A percentile compares a stretch with the other conserved stretches of the same genome.
Conservation (phyloP, 75 land plant species). For the Pinus tabuliformis region DNA sequence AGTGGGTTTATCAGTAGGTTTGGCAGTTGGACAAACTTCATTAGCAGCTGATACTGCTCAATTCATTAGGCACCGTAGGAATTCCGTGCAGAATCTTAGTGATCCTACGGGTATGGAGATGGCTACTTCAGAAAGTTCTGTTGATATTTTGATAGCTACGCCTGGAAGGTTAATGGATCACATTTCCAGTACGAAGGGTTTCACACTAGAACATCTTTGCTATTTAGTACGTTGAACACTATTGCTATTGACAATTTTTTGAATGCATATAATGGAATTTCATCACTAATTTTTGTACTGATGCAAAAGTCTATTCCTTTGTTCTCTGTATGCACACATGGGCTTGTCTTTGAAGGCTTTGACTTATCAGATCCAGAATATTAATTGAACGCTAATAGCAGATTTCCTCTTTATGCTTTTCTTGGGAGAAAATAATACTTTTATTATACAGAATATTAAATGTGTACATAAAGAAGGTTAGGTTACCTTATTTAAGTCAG, state of each 20-base stretch:
- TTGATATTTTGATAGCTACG: slow-evolving; percentile 94
- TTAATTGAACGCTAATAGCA: too few relatives aligned
- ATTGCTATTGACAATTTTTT: not conserved
- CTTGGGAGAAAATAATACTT: too few relatives aligned
- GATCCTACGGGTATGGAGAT: slow-evolving; percentile 26
- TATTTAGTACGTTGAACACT: slow-evolving; percentile 61
- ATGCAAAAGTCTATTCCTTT: not conserved
- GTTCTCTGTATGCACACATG: not conserved
- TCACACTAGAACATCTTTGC: slow-evolving; percentile 78
- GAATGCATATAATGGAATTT: not conserved
- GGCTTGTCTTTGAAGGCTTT: not conserved
- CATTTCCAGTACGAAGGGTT: slow-evolving; percentile 71
- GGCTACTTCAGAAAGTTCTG: slow-evolving; percentile 34
- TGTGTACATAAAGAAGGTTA: too few relatives aligned
- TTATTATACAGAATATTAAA: too few relatives aligned
- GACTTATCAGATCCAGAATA: not conserved
- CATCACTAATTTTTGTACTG: not conserved
- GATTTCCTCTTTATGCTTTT: too few relatives aligned
- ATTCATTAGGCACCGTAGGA: slow-evolving; percentile 55
- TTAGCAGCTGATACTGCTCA: slow-evolving; percentile 73
- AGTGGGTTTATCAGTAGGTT: slow-evolving; percentile 78
- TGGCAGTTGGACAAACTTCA: slow-evolving; percentile 89
- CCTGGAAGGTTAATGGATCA: slow-evolving; percentile 97
- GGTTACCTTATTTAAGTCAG: too few relatives aligned
- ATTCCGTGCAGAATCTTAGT: slow-evolving; percentile 45